Evolutionary conservation across 2,329 filamentous ascomycete genomes (phyloP).

Genomic region (Fusarium sp.): DNA sequence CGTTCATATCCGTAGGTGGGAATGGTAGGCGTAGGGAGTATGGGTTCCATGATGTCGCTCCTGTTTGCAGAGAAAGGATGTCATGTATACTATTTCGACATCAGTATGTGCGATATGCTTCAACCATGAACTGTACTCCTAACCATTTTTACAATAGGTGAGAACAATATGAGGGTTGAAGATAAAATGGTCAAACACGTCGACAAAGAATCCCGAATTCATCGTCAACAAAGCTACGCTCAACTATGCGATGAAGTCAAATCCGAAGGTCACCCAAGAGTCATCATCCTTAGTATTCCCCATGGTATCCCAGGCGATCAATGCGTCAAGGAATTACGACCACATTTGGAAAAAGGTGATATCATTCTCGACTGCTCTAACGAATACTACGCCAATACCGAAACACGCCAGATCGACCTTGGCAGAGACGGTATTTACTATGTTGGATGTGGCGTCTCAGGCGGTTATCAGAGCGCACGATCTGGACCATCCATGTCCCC

Average conservation of each 20-base stretch:
- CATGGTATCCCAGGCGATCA: slow-evolving; percentile 1
- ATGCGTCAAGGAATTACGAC: not conserved
- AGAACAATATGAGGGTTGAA: not conserved
- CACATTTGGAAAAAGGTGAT: not conserved
- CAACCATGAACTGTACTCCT: no score
- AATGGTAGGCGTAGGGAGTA: slow-evolving; percentile 4
- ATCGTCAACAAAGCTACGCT: not conserved
- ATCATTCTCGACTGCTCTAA: slow-evolving; percentile 15
- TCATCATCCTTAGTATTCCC: slow-evolving; percentile 5
- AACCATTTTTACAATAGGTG: not conserved
- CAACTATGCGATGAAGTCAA: not conserved
- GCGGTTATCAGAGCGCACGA: slow-evolving; percentile 3
- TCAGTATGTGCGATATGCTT: not conserved
- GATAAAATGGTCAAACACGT: not conserved
- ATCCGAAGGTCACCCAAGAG: not conserved
- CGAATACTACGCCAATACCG: slow-evolving; percentile 13
- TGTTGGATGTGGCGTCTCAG: not conserved
- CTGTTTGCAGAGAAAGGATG: slow-evolving; percentile 4
- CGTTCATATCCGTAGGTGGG: not conserved
- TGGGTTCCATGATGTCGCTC: no score
- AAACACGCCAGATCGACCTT: not conserved
- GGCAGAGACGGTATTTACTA: not conserved
- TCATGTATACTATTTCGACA: slow-evolving; percentile 6
- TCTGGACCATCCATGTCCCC: slow-evolving; percentile 1
- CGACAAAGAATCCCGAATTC: not conserved